Base-by-base conservation (phyloP, 1,284 basidiomycete species). In the Tilletiaria anomala region DNA sequence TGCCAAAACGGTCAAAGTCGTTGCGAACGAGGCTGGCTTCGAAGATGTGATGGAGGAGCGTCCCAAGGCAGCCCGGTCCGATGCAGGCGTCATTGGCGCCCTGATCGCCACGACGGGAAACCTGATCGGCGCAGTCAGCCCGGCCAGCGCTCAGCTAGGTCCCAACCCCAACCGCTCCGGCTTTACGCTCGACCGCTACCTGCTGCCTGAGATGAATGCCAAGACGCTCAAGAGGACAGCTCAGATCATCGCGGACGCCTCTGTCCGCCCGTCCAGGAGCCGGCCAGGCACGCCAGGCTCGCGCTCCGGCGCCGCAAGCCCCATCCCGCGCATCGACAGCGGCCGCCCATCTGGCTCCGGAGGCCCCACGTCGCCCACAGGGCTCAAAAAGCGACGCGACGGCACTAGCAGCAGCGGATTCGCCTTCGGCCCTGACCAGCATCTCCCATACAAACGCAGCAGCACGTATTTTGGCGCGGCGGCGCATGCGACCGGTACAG, bases 91-190 rank as follows among this genome's bases (percentile, higher is more conserved):
- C 0, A 76, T 83, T 53, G 82, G 80, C 10, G 75, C 78, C 5
- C 72, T 85, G 35, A 77, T 85, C 32, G 76, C 80, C 18, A 78
- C 76, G 47, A 79, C 82, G 0, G 78, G 77, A 2, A 79, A 78
- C 71, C 17, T 66, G 3, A 54, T 66, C 31, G 63, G 63, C 20
- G 63, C 63, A 17, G 61, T 64, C 32, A 59, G 56, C 23, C 63
- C 63, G 3, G 40, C 50, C 24, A 58, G 59, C 26, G 63, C 63
- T 1, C 61, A 66, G 48, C 69, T 84, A 15, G 78, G 76, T 16
- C 79, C 82, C 6, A 75, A 78, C 42, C 69, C 78, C n/a, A 76
- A 76, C 53, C 69, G 77, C 24, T 75, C 78, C 3, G 81, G 81
- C 5, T 83, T 77, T 58, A 74, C 75, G 47, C 68, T 84, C 2